phyloP scores from a whole-genome alignment of 441 rosid species.

The Pelargonium cotyledonis region DNA sequence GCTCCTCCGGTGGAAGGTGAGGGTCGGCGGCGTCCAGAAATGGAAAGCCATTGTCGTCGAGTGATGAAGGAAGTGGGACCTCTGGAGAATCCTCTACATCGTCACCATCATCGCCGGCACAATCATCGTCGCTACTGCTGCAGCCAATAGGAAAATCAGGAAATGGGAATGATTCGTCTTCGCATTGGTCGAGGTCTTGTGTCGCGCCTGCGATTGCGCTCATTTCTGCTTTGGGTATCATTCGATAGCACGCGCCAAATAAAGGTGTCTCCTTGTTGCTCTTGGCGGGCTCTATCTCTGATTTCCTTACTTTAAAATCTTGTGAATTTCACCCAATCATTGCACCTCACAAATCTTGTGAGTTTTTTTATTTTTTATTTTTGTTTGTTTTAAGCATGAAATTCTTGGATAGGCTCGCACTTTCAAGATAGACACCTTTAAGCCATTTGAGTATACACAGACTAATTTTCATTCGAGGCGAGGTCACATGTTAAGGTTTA shows the following conservation, averaged over 20 bases:
- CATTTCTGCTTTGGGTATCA: background rate
- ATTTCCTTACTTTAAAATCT: too few species aligned
- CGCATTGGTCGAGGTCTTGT: background rate
- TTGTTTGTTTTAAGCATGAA: too few species aligned
- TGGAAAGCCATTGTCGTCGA: constrained; percentile 33
- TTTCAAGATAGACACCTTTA: too few species aligned
- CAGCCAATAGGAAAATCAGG: background rate
- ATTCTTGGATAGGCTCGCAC: too few species aligned
- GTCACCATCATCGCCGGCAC: background rate
- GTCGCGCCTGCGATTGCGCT: constrained; percentile 5
- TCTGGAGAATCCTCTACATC: background rate
- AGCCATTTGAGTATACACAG: too few species aligned
- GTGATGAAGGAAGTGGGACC: background rate
- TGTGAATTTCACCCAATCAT: too few species aligned
- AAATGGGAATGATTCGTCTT: background rate
- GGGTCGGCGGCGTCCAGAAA: constrained; percentile 7
- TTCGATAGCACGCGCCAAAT: background rate
- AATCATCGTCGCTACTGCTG: background rate
- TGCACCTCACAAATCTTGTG: too few species aligned
- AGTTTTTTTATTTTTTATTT: too few species aligned
- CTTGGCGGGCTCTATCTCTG: background rate
- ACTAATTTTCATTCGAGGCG: too few species aligned
- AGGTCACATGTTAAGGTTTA: too few species aligned
- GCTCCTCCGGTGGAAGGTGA: constrained; percentile 4
- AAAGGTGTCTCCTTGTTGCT: background rate